Base-by-base conservation (phyloP, 2,329 filamentous ascomycete genomes). In the Aquanectria penicillioides region DNA sequence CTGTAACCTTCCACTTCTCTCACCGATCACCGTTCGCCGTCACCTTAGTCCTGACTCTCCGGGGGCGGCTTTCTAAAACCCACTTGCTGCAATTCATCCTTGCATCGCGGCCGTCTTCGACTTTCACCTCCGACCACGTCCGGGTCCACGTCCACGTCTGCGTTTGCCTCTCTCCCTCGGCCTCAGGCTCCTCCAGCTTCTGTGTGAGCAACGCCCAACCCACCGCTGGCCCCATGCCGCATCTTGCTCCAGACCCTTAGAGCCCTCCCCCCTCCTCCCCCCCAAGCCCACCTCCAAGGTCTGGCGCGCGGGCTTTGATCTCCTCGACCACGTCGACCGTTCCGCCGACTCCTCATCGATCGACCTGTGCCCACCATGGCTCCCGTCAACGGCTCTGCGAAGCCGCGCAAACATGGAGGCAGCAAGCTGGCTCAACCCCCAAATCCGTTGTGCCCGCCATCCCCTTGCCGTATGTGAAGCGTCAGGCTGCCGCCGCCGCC, bases 391-490 rank as follows among this genome's bases (percentile, higher is more conserved):
- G 72, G 71, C 63, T 68, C 71, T 38, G 66, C 63, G 60, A 74
- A 71, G 67, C 55, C 69, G 64, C 74, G 74, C 63, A 71, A 71
- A 64, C 63, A 65, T 57, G 68, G 63, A 52, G 51, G 63, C 43
- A 64, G 63, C 65, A 74, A 71, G 68, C 70, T 72, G 59, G 67
- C 65, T 54, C 69, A 72, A 50, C 67, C 63, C 60, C 69, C 56
- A 76, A 74, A 62, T 69, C 74, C 43, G 70, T 78, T 34, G 67
- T 75, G 55, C 77, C 77, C 57, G 77, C 72, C 53, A 73, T 79
- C 40, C 77, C 77, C 44, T 63, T 79, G 60, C 74, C 74, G 15
- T 71, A 76, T 60, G 69, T 75, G 47, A 79, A 77, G 64, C 75
- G 76, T 54, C 72, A 77, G 64, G 72, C 73, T 55, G 72, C 74